These are phyloP conservation scores for Syncephalastrum sp. DNA, from an alignment of 371 early-diverging fungal species.

Conservation along the genomic window DNA sequence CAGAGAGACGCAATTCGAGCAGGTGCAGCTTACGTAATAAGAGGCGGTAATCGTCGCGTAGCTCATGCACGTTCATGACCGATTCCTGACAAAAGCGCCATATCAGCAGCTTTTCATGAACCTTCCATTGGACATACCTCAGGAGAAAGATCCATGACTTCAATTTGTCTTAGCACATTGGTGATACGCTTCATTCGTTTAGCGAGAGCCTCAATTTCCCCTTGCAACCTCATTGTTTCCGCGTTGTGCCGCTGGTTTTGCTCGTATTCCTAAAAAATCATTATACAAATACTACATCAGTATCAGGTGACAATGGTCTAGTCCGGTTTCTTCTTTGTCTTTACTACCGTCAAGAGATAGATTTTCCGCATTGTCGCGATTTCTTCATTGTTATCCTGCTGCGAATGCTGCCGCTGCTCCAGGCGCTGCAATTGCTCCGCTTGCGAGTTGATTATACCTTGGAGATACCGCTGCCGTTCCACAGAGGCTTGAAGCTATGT, in stretches of 20 bases:
- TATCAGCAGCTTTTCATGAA: not conserved
- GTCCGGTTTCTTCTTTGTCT: no score
- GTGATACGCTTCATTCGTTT: slow-evolving; percentile 24
- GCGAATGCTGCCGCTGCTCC: not conserved
- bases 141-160: slow-evolving; percentile 20
- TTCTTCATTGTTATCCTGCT: slow-evolving; percentile 9
- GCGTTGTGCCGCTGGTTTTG: no score
- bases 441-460: slow-evolving; percentile 22
- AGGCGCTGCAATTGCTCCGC: slow-evolving; percentile 17
- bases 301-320: no score
- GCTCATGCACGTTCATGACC: slow-evolving; percentile 14
- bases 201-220: slow-evolving; percentile 22
- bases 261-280: no score
- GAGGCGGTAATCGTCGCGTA: slow-evolving; percentile 25
- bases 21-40: slow-evolving; percentile 32
- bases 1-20: slow-evolving; percentile 32
- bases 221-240: not conserved
- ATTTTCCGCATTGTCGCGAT: slow-evolving; percentile 23
- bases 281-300: no score
- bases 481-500: slow-evolving; percentile 20
- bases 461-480: slow-evolving; percentile 21
- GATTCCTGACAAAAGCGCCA: not conserved
- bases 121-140: slow-evolving; percentile 7
- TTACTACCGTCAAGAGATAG: slow-evolving; percentile 20
- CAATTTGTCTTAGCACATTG: slow-evolving; percentile 22